Evolutionary conservation across 441 rosid species (phyloP).

Genomic region (Gossypium davidsonii): DNA sequence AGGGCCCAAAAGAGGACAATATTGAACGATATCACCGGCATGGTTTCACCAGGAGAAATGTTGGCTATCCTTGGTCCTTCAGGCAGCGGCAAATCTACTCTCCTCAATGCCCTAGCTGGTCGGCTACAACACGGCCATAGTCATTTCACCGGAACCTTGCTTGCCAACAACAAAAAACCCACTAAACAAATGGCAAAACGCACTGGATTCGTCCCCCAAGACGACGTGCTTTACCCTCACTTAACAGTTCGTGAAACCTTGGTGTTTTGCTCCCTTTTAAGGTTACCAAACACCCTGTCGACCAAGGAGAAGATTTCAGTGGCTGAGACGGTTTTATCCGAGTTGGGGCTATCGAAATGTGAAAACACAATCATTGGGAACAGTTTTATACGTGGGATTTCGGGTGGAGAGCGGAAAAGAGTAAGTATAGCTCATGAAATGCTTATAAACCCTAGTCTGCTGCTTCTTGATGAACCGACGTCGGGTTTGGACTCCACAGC

Average conservation of each 20-base stretch:
- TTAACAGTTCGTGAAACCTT: conserved; percentile 88
- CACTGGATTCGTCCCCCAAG: conserved; percentile 84
- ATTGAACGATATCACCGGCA: conserved; percentile 66
- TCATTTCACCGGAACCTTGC: conserved; percentile 52
- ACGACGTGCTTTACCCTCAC: conserved; percentile 88
- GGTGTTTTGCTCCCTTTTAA: conserved; percentile 63
- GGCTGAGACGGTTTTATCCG: conserved; percentile 60
- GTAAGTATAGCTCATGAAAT: conserved; percentile 89
- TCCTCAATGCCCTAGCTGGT: conserved; percentile 70
- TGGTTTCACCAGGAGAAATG: conserved; percentile 82
- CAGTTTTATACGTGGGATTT: conserved; percentile 69
- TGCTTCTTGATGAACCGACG: conserved; percentile 84
- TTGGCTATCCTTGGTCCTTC: conserved; percentile 90
- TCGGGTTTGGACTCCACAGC: conserved; percentile 91
- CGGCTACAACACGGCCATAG: conserved; percentile 45
- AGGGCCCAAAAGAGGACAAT: conserved; percentile 43
- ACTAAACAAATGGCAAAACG: conserved; percentile 44
- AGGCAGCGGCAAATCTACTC: conserved; percentile 85
- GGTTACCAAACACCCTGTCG: conserved; percentile 45
- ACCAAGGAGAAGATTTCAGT: conserved; percentile 44
- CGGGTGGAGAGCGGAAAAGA: conserved; percentile 87
- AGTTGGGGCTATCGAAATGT: conserved; percentile 67
- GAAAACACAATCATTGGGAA: conserved; percentile 79
- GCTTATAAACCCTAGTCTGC: conserved; percentile 71
- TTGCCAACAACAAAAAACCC: conserved; percentile 45